Percentiles rank a stretch among this genome's conserved stretches.
These are phyloP conservation scores for Carallia pectinifolia DNA, from an alignment of 345 rosid species.

Conservation along the genomic window DNA sequence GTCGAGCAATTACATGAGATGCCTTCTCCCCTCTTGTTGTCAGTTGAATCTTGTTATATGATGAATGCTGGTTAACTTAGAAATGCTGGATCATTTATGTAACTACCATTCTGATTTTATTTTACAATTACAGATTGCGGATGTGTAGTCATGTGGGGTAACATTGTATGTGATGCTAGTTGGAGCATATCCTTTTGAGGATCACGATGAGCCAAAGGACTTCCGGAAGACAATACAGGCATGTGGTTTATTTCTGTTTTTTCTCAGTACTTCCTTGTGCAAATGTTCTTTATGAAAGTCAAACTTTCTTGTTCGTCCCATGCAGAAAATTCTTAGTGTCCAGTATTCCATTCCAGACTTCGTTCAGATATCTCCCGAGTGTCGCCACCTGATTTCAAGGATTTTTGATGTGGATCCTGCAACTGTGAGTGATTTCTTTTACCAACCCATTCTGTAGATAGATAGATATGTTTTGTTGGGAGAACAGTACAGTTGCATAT, in stretches of 20 bases:
- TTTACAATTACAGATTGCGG: slow-evolving; percentile 27
- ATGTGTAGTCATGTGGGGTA: slow-evolving; percentile 39
- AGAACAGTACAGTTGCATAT: background rate
- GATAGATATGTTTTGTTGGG: background rate
- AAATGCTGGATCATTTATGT: background rate
- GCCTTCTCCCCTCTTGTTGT: background rate
- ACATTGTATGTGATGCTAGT: slow-evolving; percentile 32
- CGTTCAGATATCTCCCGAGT: slow-evolving; percentile 27
- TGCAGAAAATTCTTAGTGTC: slow-evolving; percentile 33
- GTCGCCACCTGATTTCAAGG: slow-evolving; percentile 27
- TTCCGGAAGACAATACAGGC: slow-evolving; percentile 34
- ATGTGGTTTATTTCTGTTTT: background rate
- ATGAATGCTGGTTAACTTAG: background rate
- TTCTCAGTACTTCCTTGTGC: background rate
- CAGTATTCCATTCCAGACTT: slow-evolving; percentile 26
- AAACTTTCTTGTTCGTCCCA: slow-evolving; percentile 8
- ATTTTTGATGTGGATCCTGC: slow-evolving; percentile 32
- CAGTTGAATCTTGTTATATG: background rate
- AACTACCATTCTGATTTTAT: background rate
- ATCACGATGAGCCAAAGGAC: slow-evolving; percentile 35
- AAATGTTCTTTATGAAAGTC: background rate
- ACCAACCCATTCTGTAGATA: background rate
- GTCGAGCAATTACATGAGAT: background rate
- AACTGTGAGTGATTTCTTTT: slow-evolving; percentile 19
- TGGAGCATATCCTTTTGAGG: slow-evolving; percentile 36